Evolutionary conservation across 306 rosid genomes (phyloP), one percentile per base, ranked within the genome.

Genomic region (Senna tora): DNA sequence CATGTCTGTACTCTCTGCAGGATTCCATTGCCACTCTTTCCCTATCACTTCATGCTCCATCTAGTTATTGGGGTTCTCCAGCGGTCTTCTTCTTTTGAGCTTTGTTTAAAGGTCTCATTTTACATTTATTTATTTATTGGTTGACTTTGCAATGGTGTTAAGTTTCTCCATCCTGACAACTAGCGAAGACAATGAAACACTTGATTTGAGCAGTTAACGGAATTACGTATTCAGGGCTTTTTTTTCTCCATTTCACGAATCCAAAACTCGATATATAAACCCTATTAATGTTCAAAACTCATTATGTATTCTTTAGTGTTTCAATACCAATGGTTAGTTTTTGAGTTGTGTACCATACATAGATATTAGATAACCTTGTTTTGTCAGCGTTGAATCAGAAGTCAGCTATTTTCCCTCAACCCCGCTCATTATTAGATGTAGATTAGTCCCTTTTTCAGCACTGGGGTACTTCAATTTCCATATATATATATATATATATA

Each of bases 1-100:
- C 60, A 67, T 50, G 47, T 59, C 0, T 36, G 61, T 34, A 13
- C 16, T 16, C 8, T 49, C 73, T 51, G 51, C 36, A 13, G 73
- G 21, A 52, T 50, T 19, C 7, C 4, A 33, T 33, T 17, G 47
- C 7, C 33, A n/a, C 60, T 50, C 4, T 13, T 32, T 11, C 32
- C 9, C 43, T 32, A 46, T 15, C 2, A 15, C 56, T 21, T 1
- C n/a, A 58, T 33, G 65, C 65, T 32, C 22, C 65, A 9, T 43
- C 39, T 28, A 10, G 39, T 21, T 50, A 32, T 20, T 33, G 60
- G 9, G 22, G 47, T 17, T 67, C 72, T 66, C 38, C 59, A 49
- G 25, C 42, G 12, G 12, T 7, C 14, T 28, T 30, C 32, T 4
- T 32, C 5, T 16, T 17, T 6, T 2, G 47, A 36, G 34, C 17